phyloP scores from a whole-genome alignment of 2,329 filamentous ascomycete species.

The Chaetomiaceae sp. region DNA sequence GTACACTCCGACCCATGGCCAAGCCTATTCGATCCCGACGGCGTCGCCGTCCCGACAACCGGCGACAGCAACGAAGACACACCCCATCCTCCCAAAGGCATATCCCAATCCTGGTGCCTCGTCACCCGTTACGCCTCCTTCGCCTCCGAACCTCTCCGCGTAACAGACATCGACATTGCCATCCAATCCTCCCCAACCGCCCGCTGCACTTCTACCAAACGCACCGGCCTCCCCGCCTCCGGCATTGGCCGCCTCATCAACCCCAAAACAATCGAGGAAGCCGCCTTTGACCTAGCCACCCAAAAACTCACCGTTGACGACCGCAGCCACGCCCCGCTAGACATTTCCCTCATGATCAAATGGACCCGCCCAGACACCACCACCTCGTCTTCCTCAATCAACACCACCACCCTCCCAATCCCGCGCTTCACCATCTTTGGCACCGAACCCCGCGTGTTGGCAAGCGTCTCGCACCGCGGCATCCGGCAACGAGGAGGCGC shows the following conservation, averaged over 20 bases:
- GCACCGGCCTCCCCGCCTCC: slow-evolving; percentile 30
- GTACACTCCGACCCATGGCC: slow-evolving; percentile 80
- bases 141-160: slow-evolving; percentile 63
- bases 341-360: slow-evolving; percentile 67
- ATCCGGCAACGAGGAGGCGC: too few species aligned
- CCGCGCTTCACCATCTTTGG: slow-evolving; percentile 77
- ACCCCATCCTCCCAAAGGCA: slow-evolving; percentile 45
- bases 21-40: slow-evolving; percentile 69
- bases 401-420: slow-evolving; percentile 67
- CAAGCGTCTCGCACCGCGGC: slow-evolving; percentile 49
- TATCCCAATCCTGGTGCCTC: slow-evolving; percentile 78
- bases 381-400: slow-evolving; percentile 34
- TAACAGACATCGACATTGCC: slow-evolving; percentile 53
- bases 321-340: slow-evolving; percentile 67
- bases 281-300: slow-evolving; percentile 67
- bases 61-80: slow-evolving; percentile 31
- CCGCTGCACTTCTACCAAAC: slow-evolving; percentile 51
- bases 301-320: slow-evolving; percentile 81
- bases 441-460: slow-evolving; percentile 81
- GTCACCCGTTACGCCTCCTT: slow-evolving; percentile 72
- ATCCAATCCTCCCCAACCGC: slow-evolving; percentile 18
- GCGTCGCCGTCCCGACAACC: slow-evolving; percentile 34
- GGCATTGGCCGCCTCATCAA: slow-evolving; percentile 47
- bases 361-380: slow-evolving; percentile 60
- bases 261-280: slow-evolving; percentile 66